Base-by-base conservation (phyloP, 1,284 basidiomycete species). In the Cutaneotrichosporon curvatum region DNA sequence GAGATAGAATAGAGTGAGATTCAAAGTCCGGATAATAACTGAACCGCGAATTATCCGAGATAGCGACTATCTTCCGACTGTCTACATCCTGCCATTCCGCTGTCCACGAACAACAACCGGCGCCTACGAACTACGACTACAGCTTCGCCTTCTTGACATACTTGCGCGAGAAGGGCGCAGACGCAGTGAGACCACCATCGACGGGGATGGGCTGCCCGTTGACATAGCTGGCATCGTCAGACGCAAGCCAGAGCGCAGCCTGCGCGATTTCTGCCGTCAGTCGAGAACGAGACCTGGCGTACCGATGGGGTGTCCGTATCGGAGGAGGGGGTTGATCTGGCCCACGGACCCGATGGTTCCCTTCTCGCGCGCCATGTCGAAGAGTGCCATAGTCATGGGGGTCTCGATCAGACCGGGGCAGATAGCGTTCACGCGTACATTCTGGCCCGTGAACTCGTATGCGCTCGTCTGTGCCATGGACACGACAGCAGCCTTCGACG, bases 151-250 rank as follows among this genome's bases (percentile, higher is more conserved):
- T 22, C 1, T 33, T 32, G 23, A 20, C 19, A 82, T 36, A 22
- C 39, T 33, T 37, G 31, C 35, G 21, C 22, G 33, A 75, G 21
- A 84, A 81, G 3, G 86, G 85, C 56, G 81, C 76, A 3, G 84
- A 84, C 23, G 82, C 75, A 9, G 83, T 80, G 47, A 92, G 67
- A 0, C 87, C 90, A 7, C 91, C 92, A 61, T 92, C 90, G 18
- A 91, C 84, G 0, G 84, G 83, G 31, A 90, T 77, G 53, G 83
- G 84, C 61, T 92, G 85, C 10, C 88, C 91, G 62, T 94, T 96
- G 47, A 96, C 81, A 66, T 94, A 92, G 62, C 87, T 90, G 1
- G 88, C 82, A 50, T 90, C 87, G 61, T 91, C 89, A 35, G 86
- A 88, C 10, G 87, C 90, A 36, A 96, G 75, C 75, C 92, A 95